Percentiles rank a stretch among this genome's conserved stretches.
phyloP scores from a whole-genome alignment of 2,329 filamentous ascomycete species.

The Blastomyces gilchristii region DNA sequence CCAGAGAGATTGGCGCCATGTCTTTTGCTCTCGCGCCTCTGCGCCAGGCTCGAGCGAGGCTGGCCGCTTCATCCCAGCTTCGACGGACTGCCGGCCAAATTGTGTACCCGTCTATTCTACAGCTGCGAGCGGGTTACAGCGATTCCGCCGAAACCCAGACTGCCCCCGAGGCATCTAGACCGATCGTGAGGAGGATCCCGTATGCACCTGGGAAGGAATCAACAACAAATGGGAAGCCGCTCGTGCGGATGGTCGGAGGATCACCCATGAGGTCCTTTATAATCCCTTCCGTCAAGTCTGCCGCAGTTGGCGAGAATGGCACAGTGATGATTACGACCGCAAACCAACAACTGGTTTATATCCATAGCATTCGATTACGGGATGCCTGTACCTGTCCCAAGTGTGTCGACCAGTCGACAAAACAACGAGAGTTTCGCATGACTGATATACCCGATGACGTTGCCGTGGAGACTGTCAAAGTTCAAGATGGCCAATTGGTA shows the following conservation, averaged over 20 bases:
- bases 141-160: background rate
- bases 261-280: background rate
- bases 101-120: background rate
- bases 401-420: conserved; percentile 50
- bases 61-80: conserved; percentile 1
- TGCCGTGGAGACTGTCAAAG: conserved; percentile 26
- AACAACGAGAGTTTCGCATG: conserved; percentile 54
- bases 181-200: background rate
- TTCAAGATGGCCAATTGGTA: conserved; percentile 37
- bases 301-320: background rate
- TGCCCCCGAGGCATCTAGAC: background rate
- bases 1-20: background rate
- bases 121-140: conserved; percentile 1
- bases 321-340: background rate
- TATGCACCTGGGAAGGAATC: background rate
- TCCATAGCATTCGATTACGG: conserved; percentile 32
- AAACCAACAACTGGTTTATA: background rate
- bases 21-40: conserved; percentile 1
- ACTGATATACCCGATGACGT: conserved; percentile 50
- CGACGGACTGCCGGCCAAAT: background rate
- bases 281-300: background rate
- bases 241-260: background rate
- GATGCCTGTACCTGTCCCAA: conserved; percentile 45
- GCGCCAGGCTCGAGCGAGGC: conserved; percentile 3
- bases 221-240: background rate